Percentiles rank a stretch among this genome's conserved stretches.
Conservation (phyloP, 176 grass and related monocot genomes). For the barley (Hordeum vulgare) region MorexV3_pseudomolecules_assembly NC_058523.1:12570175-12570674, state of each 20-base stretch:
- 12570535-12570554: constrained; percentile 52
- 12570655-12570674: not conserved
- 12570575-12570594: constrained; percentile 72
- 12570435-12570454: not conserved
- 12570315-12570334: not conserved
- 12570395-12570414: not conserved
- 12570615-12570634: constrained; percentile 57
- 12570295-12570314: not conserved
- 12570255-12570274: not conserved
- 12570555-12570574: constrained; percentile 72
- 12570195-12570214: not conserved
- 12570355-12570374: not conserved
- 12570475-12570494: not conserved
- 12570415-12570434: not conserved
- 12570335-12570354: not conserved
- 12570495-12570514: not conserved
- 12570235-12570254: not conserved
- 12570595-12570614: constrained; percentile 88
- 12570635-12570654: constrained; percentile 87
- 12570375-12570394: not conserved
- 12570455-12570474: not conserved
- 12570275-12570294: not conserved
- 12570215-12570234: not conserved
- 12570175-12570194: not conserved
- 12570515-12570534: not conserved